These are phyloP conservation scores for Fraxinus excelsior DNA, from an alignment of 257 asterid species.

Conservation along the genomic window DNA sequence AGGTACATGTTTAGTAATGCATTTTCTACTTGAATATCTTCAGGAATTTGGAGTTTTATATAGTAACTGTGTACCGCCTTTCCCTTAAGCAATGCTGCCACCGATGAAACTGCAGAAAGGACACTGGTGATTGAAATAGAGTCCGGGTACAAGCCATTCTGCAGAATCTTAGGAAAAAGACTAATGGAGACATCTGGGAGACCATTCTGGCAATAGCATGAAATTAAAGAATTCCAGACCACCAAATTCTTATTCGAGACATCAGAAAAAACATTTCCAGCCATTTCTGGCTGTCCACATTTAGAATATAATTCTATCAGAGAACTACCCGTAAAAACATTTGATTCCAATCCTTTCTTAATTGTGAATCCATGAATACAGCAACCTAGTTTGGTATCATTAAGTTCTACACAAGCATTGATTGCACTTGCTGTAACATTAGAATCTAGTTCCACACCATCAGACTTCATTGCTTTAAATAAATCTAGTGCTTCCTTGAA, in stretches of 20 bases:
- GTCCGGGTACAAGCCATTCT: slow-evolving; percentile 58
- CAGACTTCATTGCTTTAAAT: slow-evolving; percentile 51
- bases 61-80: slow-evolving; percentile 65
- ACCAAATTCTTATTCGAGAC: slow-evolving; percentile 61
- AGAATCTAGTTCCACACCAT: slow-evolving; percentile 61
- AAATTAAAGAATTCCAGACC: slow-evolving; percentile 80
- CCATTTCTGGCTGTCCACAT: slow-evolving; percentile 53
- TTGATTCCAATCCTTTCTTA: slow-evolving; percentile 60
- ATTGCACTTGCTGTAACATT: slow-evolving; percentile 48
- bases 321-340: slow-evolving; percentile 61
- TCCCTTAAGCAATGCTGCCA: slow-evolving; percentile 69
- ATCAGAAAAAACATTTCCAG: slow-evolving; percentile 42
- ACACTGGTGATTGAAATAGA: slow-evolving; percentile 57
- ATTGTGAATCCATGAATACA: slow-evolving; percentile 60
- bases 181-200: slow-evolving; percentile 51
- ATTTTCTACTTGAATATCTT: slow-evolving; percentile 67
- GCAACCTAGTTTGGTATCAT: slow-evolving; percentile 42
- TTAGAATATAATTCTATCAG: slow-evolving; percentile 68
- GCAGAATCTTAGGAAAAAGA: slow-evolving; percentile 60
- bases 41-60: slow-evolving; percentile 41
- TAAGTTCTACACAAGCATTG: slow-evolving; percentile 46
- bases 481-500: slow-evolving; percentile 51
- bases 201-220: slow-evolving; percentile 64
- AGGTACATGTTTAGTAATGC: slow-evolving; percentile 70
- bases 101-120: slow-evolving; percentile 66